A percentile compares a stretch with the other conserved stretches of the same genome.
These are phyloP conservation scores for Marsdenia floribunda DNA, from an alignment of 257 asterid species.

Conservation along the genomic window DNA sequence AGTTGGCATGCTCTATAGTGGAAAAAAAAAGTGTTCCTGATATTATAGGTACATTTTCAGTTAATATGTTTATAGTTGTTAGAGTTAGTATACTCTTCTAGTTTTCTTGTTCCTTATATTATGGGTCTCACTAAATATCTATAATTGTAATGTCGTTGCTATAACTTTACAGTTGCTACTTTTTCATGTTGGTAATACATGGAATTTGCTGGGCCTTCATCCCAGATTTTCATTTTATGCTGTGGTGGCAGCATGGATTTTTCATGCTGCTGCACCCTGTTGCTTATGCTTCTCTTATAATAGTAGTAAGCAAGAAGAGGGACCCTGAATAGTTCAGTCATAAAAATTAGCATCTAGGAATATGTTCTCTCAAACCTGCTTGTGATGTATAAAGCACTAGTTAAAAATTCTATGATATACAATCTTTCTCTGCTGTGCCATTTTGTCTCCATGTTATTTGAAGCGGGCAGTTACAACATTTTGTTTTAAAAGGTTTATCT, in stretches of 20 bases:
- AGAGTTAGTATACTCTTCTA: not conserved
- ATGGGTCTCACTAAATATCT: conserved; percentile 34
- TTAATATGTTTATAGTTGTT: not conserved
- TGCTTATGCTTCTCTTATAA: not conserved
- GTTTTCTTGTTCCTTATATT: conserved; percentile 57
- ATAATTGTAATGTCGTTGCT: not conserved
- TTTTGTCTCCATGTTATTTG: not conserved
- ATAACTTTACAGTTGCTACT: not conserved
- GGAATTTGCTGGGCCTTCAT: not conserved
- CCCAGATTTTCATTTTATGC: not conserved
- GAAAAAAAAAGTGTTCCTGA: conserved; percentile 84
- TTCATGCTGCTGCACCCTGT: not conserved
- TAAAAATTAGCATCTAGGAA: not conserved
- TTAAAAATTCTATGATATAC: not conserved
- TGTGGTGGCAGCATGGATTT: not conserved
- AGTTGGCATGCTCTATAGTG: conserved; percentile 56
- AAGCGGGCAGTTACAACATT: not conserved
- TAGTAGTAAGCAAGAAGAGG: not conserved
- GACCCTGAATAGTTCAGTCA: not conserved
- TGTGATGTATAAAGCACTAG: not conserved
- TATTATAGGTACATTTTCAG: conserved; percentile 52
- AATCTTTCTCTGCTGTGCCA: not conserved
- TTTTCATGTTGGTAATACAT: not conserved
- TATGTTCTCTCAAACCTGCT: not conserved
- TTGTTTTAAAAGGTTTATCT: not conserved